Conservation (phyloP, 306 rosid species). For the Hippophae tibetana region DNA sequence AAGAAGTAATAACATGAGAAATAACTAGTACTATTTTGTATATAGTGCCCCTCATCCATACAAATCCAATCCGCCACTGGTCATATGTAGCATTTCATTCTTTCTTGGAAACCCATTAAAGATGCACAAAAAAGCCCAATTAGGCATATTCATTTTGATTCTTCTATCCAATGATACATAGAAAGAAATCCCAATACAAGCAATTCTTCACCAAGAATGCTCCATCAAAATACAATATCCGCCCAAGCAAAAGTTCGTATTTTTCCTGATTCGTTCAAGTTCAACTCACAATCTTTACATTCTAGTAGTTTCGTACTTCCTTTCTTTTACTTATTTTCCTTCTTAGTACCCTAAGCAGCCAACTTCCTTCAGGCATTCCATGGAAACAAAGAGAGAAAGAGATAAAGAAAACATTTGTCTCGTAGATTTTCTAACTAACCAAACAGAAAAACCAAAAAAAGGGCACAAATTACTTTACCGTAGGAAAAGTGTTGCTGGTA, state of each 20-base stretch:
- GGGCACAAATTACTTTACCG: constrained; percentile 28
- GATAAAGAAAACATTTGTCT: background rate
- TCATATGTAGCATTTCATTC: constrained; percentile 2
- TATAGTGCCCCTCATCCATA: no score
- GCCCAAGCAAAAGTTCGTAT: background rate
- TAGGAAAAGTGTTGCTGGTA: constrained; percentile 96
- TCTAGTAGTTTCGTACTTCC: background rate
- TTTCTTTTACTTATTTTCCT: background rate
- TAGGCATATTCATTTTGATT: no score
- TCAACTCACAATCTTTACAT: background rate
- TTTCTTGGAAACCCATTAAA: constrained; percentile 11
- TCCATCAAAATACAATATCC: background rate
- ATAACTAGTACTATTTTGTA: no score
- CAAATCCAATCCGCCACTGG: no score
- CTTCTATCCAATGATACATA: no score
- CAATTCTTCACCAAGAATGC: no score
- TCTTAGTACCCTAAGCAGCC: constrained; percentile 5
- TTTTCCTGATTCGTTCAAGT: constrained; percentile 1
- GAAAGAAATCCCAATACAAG: background rate
- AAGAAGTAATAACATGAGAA: no score
- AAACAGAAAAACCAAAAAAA: constrained; percentile 6
- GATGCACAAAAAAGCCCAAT: no score
- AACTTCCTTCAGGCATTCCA: background rate
- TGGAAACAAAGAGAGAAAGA: no score
- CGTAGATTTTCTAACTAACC: background rate